These are phyloP conservation scores for Monilinia laxa DNA, from an alignment of 2,329 filamentous ascomycete species.

Conservation along the genomic window DNA sequence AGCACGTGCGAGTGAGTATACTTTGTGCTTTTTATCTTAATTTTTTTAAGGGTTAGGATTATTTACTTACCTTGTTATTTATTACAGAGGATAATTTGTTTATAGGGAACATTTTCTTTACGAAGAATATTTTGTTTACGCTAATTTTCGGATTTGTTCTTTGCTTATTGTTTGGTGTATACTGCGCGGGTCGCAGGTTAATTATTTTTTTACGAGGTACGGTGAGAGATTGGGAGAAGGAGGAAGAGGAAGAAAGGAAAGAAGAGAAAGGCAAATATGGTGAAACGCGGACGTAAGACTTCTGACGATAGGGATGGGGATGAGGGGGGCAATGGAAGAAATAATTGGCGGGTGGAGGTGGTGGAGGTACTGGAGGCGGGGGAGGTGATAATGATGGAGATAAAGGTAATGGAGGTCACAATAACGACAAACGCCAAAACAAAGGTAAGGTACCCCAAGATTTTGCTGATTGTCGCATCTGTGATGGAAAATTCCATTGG, in stretches of 20 bases:
- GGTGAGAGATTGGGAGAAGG: too few species aligned
- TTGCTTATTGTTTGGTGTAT: neutral
- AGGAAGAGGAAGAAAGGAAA: neutral
- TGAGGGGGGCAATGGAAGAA: neutral
- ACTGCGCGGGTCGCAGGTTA: conserved; percentile 4
- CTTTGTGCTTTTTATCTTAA: neutral
- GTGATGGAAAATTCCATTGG: conserved; percentile 9
- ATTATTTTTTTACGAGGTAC: neutral
- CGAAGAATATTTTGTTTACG: neutral
- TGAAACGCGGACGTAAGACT: neutral
- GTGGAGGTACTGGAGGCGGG: neutral
- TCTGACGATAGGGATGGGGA: neutral
- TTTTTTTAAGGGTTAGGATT: too few species aligned
- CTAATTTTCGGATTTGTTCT: neutral
- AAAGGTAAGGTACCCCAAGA: conserved; percentile 1
- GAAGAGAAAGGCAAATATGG: conserved; percentile 2
- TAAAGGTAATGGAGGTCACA: neutral
- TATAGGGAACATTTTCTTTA: neutral
- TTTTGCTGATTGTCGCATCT: conserved; percentile 5
- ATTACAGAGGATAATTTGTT: too few species aligned
- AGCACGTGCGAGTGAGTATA: neutral
- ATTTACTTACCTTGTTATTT: neutral
- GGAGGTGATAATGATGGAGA: neutral
- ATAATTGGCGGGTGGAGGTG: neutral
- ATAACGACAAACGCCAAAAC: neutral